phyloP scores from a whole-genome alignment of 2,329 filamentous ascomycete genomes.

The Phaeomoniella chlamydospora region DNA sequence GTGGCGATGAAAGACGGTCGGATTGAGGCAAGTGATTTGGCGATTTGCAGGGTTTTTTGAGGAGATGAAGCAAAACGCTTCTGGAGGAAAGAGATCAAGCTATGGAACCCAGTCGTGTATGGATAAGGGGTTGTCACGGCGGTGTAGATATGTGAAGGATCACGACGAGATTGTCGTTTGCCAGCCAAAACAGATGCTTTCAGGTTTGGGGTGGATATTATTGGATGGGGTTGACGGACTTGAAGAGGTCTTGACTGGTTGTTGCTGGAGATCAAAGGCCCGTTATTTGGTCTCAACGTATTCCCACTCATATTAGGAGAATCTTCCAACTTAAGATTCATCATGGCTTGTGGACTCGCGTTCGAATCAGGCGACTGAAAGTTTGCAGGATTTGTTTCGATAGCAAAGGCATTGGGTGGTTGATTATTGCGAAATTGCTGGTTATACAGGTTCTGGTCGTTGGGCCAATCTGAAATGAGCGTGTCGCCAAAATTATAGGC shows the following conservation, averaged over 20 bases:
- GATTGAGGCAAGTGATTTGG: conserved; percentile 75
- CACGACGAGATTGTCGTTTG: conserved; percentile 36
- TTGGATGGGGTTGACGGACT: conserved; percentile 18
- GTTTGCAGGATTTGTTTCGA: conserved; percentile 41
- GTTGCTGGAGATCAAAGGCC: conserved; percentile 2
- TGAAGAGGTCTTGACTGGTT: conserved; percentile 15
- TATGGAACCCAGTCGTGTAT: conserved; percentile 83
- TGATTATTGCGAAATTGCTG: conserved; percentile 10
- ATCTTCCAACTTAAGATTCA: conserved; percentile 11
- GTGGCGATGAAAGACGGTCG: conserved; percentile 87
- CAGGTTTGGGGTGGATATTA: conserved; percentile 27
- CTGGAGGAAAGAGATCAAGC: conserved; percentile 65
- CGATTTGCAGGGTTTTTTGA: conserved; percentile 67
- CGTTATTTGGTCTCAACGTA: neutral
- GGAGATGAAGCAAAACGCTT: conserved; percentile 52
- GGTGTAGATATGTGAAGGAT: conserved; percentile 77
- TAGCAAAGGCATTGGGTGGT: conserved; percentile 44
- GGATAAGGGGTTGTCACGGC: conserved; percentile 82
- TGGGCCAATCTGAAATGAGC: conserved; percentile 29
- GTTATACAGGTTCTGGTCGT: conserved; percentile 21
- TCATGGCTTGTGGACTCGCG: conserved; percentile 30
- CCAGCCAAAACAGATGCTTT: conserved; percentile 18
- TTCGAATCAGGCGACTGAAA: conserved; percentile 44
- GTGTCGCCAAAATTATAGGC: conserved; percentile 27
- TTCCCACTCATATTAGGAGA: conserved; percentile 18